These are phyloP conservation scores for Phoma sp. DNA, from an alignment of 2,329 filamentous ascomycete genomes.

Conservation along the genomic window DNA sequence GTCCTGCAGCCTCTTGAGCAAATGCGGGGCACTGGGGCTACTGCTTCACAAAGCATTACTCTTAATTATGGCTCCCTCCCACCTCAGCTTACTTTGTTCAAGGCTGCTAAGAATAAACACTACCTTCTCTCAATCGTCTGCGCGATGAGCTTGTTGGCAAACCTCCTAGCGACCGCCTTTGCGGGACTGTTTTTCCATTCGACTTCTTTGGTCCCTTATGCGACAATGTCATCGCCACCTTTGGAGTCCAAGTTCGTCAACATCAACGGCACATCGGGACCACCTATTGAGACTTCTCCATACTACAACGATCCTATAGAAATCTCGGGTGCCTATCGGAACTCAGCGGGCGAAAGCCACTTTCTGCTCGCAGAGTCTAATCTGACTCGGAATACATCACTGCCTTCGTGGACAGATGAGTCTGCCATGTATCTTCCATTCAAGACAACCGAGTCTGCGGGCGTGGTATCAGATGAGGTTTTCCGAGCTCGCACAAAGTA, in stretches of 20 bases:
- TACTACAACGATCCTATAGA: not conserved
- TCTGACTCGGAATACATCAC: conserved; percentile 47
- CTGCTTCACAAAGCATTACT: conserved; percentile 35
- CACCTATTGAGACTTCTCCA: conserved; percentile 9
- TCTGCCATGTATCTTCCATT: conserved; percentile 58
- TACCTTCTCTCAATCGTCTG: conserved; percentile 56
- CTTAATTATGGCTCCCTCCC: conserved; percentile 61
- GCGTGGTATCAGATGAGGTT: not conserved
- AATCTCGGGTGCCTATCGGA: conserved; percentile 24
- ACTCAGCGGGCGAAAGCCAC: conserved; percentile 39
- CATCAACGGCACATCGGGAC: conserved; percentile 30
- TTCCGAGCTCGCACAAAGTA: not conserved
- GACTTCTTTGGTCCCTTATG: not conserved
- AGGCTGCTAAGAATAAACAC: conserved; percentile 54
- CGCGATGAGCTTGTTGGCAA: conserved; percentile 54
- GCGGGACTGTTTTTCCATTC: conserved; percentile 57
- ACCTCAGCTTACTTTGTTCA: conserved; percentile 57
- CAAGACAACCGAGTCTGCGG: not conserved
- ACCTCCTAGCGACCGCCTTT: conserved; percentile 59
- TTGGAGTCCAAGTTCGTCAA: conserved; percentile 21
- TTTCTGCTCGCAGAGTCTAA: conserved; percentile 56
- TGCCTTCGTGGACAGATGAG: conserved; percentile 58
- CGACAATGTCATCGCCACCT: conserved; percentile 10
- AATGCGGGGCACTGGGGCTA: conserved; percentile 49
- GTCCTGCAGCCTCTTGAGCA: conserved; percentile 61